phyloP scores from a whole-genome alignment of 1,139 yeast genomes.

The Scheffersomyces titani region DNA sequence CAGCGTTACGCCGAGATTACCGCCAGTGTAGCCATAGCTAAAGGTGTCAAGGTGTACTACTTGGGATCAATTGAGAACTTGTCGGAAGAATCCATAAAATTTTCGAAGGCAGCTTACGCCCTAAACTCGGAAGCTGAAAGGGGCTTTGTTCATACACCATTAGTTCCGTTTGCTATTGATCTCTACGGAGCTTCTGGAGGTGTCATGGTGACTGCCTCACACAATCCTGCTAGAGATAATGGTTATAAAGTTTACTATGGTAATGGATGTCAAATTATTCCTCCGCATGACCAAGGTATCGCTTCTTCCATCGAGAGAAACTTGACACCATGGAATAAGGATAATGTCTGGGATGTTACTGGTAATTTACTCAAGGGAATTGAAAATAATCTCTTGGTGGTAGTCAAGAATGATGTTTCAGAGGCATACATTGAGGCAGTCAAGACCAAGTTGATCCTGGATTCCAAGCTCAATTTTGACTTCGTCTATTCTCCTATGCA shows the following conservation, averaged over 20 bases:
- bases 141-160: slow-evolving; percentile 77
- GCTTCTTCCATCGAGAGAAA: slow-evolving; percentile 64
- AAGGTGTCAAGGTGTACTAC: slow-evolving; percentile 69
- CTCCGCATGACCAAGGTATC: slow-evolving; percentile 82
- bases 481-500: slow-evolving; percentile 94
- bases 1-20: slow-evolving; percentile 76
- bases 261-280: slow-evolving; percentile 94
- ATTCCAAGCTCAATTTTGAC: slow-evolving; percentile 26
- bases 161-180: slow-evolving; percentile 87
- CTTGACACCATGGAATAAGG: slow-evolving; percentile 56
- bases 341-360: slow-evolving; percentile 49
- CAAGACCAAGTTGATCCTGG: slow-evolving; percentile 23
- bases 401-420: slow-evolving; percentile 33
- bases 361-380: slow-evolving; percentile 29
- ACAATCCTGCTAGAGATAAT: slow-evolving; percentile 86
- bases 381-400: slow-evolving; percentile 19
- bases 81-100: slow-evolving; percentile 28
- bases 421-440: slow-evolving; percentile 37
- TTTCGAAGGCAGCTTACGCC: slow-evolving; percentile 4
- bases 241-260: slow-evolving; percentile 94
- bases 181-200: slow-evolving; percentile 69
- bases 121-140: slow-evolving; percentile 15
- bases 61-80: slow-evolving; percentile 43
- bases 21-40: slow-evolving; percentile 68
- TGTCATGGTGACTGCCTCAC: slow-evolving; percentile 96